Base-by-base conservation (phyloP, 176 grass and related monocot species). In the Puya raimondii region DNA sequence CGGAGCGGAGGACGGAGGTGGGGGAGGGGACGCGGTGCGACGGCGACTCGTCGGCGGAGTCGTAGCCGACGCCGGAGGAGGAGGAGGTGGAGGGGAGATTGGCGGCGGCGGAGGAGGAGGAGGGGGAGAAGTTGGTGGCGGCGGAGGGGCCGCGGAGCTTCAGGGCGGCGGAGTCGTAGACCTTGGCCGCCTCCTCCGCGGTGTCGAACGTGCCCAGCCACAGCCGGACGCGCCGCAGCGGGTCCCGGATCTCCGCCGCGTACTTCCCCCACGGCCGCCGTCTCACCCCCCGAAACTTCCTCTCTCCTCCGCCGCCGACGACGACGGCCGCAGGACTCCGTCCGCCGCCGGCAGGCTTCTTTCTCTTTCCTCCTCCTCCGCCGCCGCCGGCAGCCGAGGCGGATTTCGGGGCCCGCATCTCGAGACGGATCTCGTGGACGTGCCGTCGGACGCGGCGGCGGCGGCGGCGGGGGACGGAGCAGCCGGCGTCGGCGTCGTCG, bases 121-220 rank as follows among this genome's bases (percentile, higher is more conserved):
- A 70, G 29, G 81, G 75, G 1, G 77, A 73, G 63, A 99, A 99
- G 80, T 99, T 99, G 15, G 90, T 83, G 51, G 87, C 91, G 10
- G 95, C 95, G 56, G 87, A 75, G 2, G 85, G 17, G 0, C 95
- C 95, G 2, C 95, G 95, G 5, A 99, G 87, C 74, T 91, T 80
- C 21, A 99, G 88, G 81, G 95, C 95, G 12, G 95, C 95, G 0
- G 79, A 77, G 82, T 99, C 95, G 53, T 99, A 99, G 5, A 88
- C 83, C 87, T 85, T 86, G 59, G 95, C 95, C 18, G 95, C 95
- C 75, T 99, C 95, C 85, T 94, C 90, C 6, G 95, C 95, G 0
- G 95, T 94, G 66, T 99, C 79, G 74, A 88, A 99, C 14, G 95
- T 99, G 51, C 95, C 95, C 0, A 99, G 33, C 2, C 18, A 2